phyloP scores from a whole-genome alignment of 78 protist species.

The Polysphondylium violaceum region DNA sequence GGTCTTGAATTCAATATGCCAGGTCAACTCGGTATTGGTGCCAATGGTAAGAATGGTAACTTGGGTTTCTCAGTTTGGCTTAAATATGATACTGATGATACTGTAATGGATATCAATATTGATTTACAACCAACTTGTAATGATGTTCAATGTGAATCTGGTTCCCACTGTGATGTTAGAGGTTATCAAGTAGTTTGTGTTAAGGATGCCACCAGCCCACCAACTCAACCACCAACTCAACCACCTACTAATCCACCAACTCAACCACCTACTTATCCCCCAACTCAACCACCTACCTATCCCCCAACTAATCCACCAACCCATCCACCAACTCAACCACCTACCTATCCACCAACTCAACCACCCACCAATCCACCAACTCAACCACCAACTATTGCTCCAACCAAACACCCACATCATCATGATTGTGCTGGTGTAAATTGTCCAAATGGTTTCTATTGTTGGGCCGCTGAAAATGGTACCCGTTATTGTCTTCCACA shows the following conservation, averaged over 20 bases:
- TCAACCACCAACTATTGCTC: not conserved
- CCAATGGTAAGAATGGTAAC: slow-evolving; percentile 57
- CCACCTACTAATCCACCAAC: too few relatives aligned
- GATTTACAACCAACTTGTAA: not conserved
- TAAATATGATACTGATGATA: too few relatives aligned
- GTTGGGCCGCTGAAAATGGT: not conserved
- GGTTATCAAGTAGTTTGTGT: not conserved
- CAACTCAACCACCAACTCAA: too few relatives aligned
- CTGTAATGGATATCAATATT: not conserved
- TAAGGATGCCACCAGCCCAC: too few relatives aligned
- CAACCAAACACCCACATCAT: slow-evolving; percentile 1
- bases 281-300: too few relatives aligned
- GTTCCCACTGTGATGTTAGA: not conserved
- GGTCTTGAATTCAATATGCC: slow-evolving; percentile 20
- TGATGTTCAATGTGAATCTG: not conserved
- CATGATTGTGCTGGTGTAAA: not conserved
- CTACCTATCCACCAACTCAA: too few relatives aligned
- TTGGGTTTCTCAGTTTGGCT: slow-evolving; percentile 58
- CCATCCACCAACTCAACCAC: too few relatives aligned
- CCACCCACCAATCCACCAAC: too few relatives aligned
- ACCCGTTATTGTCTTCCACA: not conserved
- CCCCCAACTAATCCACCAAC: too few relatives aligned
- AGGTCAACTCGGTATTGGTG: slow-evolving; percentile 37
- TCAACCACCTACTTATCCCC: too few relatives aligned
- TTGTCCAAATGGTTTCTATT: slow-evolving; percentile 9